Base-by-base conservation (phyloP, 768 basidiomycete species). In the Mycena polygramma region DNA sequence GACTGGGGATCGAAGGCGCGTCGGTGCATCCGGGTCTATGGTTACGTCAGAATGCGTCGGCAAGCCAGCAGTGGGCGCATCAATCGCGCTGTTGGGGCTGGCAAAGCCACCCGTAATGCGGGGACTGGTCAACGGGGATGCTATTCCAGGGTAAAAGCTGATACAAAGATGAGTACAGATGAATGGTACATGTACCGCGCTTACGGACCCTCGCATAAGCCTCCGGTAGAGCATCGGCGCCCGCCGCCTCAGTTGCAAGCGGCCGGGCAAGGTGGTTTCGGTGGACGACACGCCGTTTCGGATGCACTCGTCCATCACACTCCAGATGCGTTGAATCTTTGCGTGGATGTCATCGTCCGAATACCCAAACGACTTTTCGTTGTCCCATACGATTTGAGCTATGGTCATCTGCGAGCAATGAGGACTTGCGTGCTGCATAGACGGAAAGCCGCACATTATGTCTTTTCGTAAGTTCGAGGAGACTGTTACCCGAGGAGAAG, bases 231-330 rank as follows among this genome's bases (percentile, higher is more conserved):
- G 87, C 78, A 92, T 91, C 0, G 96, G 96, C 19, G 97, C 97
- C 48, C 96, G 88, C 17, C 96, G 86, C 41, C 92, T 87, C 30
- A 99, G 83, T 9, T 87, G 81, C 20, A 99, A 82, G 24, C 95
- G 87, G n/a, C 97, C 97, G 0, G 97, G 97, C 2, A 99, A 87
- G n/a, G 88, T 90, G 52, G 85, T 85, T 74, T 97, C 92, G 4
- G 88, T 84, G 1, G 94, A 87, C 3, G 94, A 91, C 11, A 98
- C 96, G 22, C 97, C 97, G 2, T 88, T 86, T 51, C 85, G 92
- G 70, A 98, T 98, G 78, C 94, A 97, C 66, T 91, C 89, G 76
- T 97, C 95, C 97, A 98, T 98, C 7, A 96, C 94, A 63, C 83
- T 76, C 96, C 96, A 97, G 55, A 97, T 95, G 35, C 89, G 88